phyloP scores from a whole-genome alignment of 2,329 filamentous ascomycete genomes.

The Scytalidium sp. region DNA sequence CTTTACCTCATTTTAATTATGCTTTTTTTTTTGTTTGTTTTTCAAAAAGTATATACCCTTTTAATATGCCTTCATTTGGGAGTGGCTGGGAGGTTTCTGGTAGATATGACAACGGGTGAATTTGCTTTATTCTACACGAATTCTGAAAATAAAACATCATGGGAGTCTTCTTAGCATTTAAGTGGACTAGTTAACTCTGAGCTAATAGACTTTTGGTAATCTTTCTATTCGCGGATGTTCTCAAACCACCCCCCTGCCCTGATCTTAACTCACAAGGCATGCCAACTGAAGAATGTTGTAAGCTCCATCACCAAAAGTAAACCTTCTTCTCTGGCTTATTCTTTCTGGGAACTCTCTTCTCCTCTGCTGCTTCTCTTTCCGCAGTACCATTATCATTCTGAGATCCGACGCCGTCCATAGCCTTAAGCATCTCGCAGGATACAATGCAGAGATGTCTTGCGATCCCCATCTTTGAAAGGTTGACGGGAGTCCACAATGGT shows the following conservation, averaged over 20 bases:
- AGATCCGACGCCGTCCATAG: constrained; percentile 21
- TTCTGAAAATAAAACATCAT: too few species aligned
- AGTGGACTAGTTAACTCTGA: too few species aligned
- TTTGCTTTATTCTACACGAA: too few species aligned
- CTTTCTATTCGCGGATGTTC: too few species aligned
- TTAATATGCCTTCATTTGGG: constrained; percentile 1
- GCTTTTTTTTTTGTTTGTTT: not conserved
- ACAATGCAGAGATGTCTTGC: constrained; percentile 9
- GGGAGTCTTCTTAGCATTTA: too few species aligned
- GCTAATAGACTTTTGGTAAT: too few species aligned
- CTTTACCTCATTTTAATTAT: too few species aligned
- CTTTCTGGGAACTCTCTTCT: not conserved
- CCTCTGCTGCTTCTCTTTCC: not conserved
- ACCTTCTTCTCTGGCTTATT: not conserved
- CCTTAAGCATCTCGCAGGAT: constrained; percentile 15
- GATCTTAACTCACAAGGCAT: too few species aligned
- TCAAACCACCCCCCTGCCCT: too few species aligned
- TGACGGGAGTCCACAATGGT: constrained; percentile 11
- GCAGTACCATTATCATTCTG: constrained; percentile 17
- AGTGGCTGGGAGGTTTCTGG: constrained; percentile 10
- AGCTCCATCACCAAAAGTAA: not conserved
- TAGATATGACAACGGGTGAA: not conserved
- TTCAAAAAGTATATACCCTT: not conserved
- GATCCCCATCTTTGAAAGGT: constrained; percentile 3
- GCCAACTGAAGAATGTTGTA: too few species aligned